Percentiles rank a stretch among this genome's conserved stretches.
Conservation (phyloP, 1,284 basidiomycete genomes). For the Exobasidium rhododendri region DNA sequence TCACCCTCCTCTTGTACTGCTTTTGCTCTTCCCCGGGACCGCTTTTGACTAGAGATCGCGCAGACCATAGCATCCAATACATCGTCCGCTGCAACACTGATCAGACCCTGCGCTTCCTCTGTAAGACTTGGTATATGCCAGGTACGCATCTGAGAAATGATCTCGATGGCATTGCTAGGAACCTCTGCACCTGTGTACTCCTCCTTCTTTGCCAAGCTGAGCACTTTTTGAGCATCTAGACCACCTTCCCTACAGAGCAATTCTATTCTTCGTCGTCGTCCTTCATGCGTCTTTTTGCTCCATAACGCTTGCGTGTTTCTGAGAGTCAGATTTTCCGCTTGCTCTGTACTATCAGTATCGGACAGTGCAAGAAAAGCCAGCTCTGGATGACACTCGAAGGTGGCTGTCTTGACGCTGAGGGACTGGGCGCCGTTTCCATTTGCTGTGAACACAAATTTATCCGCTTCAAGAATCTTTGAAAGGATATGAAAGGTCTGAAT, state of each 20-base stretch:
- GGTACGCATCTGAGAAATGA: not conserved
- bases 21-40: not conserved
- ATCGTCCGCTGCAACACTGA: not conserved
- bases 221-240: not conserved
- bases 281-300: not conserved
- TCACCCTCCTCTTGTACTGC: not conserved
- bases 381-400: conserved; percentile 8
- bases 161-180: not conserved
- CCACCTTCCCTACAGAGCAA: not conserved
- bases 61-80: conserved; percentile 7
- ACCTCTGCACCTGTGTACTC: no score
- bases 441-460: not conserved
- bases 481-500: conserved; percentile 8
- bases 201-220: not conserved
- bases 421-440: not conserved
- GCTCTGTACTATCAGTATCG: not conserved
- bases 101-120: not conserved
- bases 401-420: not conserved
- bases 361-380: conserved; percentile 4
- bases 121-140: not conserved
- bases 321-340: not conserved
- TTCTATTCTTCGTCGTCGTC: not conserved
- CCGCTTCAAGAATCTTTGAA: conserved; percentile 1
- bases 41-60: not conserved
- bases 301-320: not conserved